Evolutionary conservation across 768 basidiomycete genomes (phyloP).

Genomic region (Xanthoconium stramineum): DNA sequence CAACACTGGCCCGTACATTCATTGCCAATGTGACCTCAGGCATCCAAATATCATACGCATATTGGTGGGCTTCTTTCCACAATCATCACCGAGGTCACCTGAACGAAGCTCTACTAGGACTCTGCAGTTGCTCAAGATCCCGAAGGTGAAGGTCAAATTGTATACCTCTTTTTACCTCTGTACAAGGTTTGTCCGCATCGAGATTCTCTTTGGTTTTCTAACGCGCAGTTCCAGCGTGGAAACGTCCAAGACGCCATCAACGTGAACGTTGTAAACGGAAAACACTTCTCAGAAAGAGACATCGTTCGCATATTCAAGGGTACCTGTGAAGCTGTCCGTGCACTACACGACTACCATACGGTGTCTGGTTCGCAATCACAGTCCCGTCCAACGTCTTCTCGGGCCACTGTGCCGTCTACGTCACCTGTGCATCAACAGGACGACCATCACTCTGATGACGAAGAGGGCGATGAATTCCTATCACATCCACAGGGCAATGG

Average conservation of each 20-base stretch:
- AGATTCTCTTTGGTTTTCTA: background rate
- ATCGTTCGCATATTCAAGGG: conserved; percentile 91
- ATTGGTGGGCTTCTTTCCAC: conserved; percentile 46
- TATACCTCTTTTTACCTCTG: conserved; percentile 92
- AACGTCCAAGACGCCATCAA: conserved; percentile 97
- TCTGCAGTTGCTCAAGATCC: conserved; percentile 94
- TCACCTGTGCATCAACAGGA: conserved; percentile 17
- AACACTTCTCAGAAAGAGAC: conserved; percentile 82
- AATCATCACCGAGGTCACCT: background rate
- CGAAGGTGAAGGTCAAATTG: conserved; percentile 89
- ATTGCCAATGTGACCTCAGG: conserved; percentile 36
- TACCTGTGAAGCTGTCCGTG: conserved; percentile 88
- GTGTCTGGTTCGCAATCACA: conserved; percentile 29
- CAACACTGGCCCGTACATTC: background rate
- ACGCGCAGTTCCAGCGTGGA: conserved; percentile 56
- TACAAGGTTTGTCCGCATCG: conserved; percentile 62
- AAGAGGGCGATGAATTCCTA: conserved; percentile 67
- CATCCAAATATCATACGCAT: conserved; percentile 98
- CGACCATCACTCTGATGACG: conserved; percentile 43
- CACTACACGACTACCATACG: conserved; percentile 88
- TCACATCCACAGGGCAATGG: conserved; percentile 74
- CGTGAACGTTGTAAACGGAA: conserved; percentile 74
- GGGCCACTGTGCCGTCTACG: conserved; percentile 17
- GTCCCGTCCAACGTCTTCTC: conserved; percentile 21
- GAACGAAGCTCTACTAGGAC: conserved; percentile 48